Base-by-base conservation (phyloP, 2,329 filamentous ascomycete species). In the Albifimbria verrucaria region DNA sequence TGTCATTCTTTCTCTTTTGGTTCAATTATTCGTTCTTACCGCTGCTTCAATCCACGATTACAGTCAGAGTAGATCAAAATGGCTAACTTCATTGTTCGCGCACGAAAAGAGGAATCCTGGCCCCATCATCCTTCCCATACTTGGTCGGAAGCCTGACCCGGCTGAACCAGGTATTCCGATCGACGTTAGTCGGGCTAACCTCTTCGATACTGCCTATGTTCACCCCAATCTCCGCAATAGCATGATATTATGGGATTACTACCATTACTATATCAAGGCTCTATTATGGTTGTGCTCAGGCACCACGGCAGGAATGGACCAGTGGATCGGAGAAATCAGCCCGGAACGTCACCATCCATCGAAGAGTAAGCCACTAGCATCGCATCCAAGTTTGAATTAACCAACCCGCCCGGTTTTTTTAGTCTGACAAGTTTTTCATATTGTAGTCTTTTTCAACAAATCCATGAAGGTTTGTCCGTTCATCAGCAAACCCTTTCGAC, bases 141-240 rank as follows among this genome's bases (percentile, higher is more conserved):
- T 62, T 6, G 55, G 56, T 12, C 52, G 57, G 4, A 50, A 47
- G 17, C 58, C 54, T 5, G 20, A 55, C 10, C 52, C 49, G 4
- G 23, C 45, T 1, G 53, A 54, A 9, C 68, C 64, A 11, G 71
- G 70, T 41, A 72, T 75, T n/a, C 74, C n/a, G n/a, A n/a, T n/a
- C n/a, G n/a, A n/a, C n/a, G n/a, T n/a, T n/a, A n/a, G n/a, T n/a
- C n/a, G n/a, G n/a, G n/a, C n/a, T n/a, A n/a, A n/a, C 53, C 60
- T 77, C 4, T 77, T 78, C 54, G 75, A 78, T 56, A 77, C 74
- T 0, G 68, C 73, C 4, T 78, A 78, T 51, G 70, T 76, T 7
- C 74, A 75, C 22, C 67, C 67, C 7, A 56, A 70, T 9, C 63
- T 78, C 1, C 68, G 72, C 32, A 68, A 71, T 22, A 68, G 67